phyloP scores from a whole-genome alignment of 108 stramenopile species.

The Cyclostephanos tholiformis region DNA sequence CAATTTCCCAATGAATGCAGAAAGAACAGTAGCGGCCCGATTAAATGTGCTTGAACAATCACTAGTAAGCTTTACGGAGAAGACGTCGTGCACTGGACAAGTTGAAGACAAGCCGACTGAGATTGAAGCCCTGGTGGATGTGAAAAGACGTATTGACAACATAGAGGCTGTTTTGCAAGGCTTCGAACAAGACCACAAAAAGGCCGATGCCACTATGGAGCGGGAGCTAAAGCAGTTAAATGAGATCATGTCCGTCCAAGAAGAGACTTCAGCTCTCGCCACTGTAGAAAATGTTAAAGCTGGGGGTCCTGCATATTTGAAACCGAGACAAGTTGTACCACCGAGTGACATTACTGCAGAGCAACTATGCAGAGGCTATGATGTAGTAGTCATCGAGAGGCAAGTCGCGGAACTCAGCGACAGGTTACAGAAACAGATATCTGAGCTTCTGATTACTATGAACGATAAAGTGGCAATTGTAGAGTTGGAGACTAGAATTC shows the following conservation, averaged over 20 bases:
- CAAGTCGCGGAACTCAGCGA: neutral
- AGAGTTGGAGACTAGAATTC: slow-evolving; percentile 11
- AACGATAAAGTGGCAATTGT: slow-evolving; percentile 11
- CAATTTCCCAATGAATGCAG: neutral
- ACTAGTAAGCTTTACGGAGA: neutral
- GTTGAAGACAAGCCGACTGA: neutral
- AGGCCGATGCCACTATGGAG: too few species aligned
- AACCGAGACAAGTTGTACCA: neutral
- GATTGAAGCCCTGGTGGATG: neutral
- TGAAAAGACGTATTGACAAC: slow-evolving; percentile 6
- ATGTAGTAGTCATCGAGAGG: neutral
- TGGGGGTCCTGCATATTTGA: neutral
- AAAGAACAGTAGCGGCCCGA: slow-evolving; percentile 20
- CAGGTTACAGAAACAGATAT: slow-evolving; percentile 14
- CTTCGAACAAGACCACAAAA: slow-evolving; percentile 12
- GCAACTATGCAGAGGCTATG: neutral
- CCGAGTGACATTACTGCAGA: too few species aligned
- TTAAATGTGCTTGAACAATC: slow-evolving; percentile 28
- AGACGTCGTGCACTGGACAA: neutral
- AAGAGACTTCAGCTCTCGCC: neutral
- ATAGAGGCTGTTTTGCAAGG: slow-evolving; percentile 31
- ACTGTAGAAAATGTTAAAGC: neutral
- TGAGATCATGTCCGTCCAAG: neutral
- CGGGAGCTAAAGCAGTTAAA: neutral
- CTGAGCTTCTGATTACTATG: slow-evolving; percentile 1